Conservation (phyloP, 2,329 filamentous ascomycete species). For the Calonectria multiphialidica region DNA sequence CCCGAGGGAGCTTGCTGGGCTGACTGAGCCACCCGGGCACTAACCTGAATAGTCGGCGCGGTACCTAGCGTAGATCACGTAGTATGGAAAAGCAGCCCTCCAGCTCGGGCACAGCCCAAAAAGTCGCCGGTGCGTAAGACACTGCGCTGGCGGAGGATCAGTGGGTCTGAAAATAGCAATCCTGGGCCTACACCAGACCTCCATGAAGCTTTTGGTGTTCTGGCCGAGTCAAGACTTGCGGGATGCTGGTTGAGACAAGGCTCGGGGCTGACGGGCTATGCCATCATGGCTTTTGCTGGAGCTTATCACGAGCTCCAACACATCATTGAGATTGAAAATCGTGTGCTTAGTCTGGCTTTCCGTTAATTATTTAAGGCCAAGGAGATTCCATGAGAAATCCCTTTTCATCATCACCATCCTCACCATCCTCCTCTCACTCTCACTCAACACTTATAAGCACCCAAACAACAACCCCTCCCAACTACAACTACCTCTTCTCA, state of each 20-base stretch:
- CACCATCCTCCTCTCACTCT: neutral
- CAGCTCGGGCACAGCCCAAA: neutral
- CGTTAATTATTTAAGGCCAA: neutral
- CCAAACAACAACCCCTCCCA: neutral
- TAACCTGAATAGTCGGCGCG: neutral
- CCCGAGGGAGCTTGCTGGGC: neutral
- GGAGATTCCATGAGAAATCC: neutral
- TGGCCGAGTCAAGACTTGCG: neutral
- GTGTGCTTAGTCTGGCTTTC: neutral
- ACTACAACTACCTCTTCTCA: neutral
- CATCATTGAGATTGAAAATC: neutral
- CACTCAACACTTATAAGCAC: neutral
- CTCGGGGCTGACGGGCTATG: neutral
- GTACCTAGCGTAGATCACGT: neutral
- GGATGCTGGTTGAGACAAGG: neutral
- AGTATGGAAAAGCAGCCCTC: neutral
- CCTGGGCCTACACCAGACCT: neutral
- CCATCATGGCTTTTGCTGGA: neutral
- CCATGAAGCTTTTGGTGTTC: neutral
- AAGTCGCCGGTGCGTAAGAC: conserved; percentile 1
- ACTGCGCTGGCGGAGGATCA: neutral
- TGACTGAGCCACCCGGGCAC: conserved; percentile 1
- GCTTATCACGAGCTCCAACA: neutral
- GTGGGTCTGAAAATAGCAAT: conserved; percentile 5
- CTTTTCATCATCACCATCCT: conserved; percentile 1